phyloP scores from a whole-genome alignment of 495 filamentous ascomycete genomes.

The Chaetomidium leptoderma region DNA sequence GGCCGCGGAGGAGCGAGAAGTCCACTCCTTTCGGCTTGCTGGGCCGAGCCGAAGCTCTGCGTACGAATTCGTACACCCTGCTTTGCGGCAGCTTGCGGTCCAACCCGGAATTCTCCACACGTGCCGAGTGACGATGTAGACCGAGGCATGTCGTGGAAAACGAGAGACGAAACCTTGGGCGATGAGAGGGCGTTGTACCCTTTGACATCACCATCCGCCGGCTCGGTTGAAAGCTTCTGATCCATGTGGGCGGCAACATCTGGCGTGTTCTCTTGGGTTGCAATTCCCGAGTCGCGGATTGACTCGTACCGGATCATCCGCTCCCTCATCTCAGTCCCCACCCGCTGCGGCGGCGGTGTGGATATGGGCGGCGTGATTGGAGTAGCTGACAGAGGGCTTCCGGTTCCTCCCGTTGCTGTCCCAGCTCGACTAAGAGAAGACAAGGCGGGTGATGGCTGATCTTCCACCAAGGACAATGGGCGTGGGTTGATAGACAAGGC shows the following conservation, averaged over 20 bases:
- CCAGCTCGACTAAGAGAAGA: constrained; percentile 10
- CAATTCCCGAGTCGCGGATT: neutral
- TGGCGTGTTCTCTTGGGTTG: neutral
- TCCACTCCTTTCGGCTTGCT: constrained; percentile 9
- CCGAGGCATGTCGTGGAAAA: constrained; percentile 17
- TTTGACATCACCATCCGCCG: neutral
- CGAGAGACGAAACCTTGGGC: neutral
- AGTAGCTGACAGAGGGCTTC: constrained; percentile 16
- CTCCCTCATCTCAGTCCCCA: constrained; percentile 1
- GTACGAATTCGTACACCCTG: constrained; percentile 15
- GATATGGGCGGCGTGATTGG: constrained; percentile 32
- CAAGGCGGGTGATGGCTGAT: constrained; percentile 43
- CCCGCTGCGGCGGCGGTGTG: constrained; percentile 15
- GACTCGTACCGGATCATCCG: neutral
- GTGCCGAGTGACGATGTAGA: constrained; percentile 25
- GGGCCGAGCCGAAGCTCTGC: constrained; percentile 25
- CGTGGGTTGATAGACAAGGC: constrained; percentile 39
- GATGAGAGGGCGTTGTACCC: neutral
- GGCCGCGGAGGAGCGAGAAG: neutral
- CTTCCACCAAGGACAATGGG: constrained; percentile 47
- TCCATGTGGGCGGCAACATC: neutral
- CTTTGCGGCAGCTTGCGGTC: neutral
- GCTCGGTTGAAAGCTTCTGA: neutral
- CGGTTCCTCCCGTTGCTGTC: constrained; percentile 1
- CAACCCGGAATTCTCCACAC: constrained; percentile 14